Evolutionary conservation across 1,284 basidiomycete species (phyloP).

Genomic region (Cutaneotrichosporon curvatum): DNA sequence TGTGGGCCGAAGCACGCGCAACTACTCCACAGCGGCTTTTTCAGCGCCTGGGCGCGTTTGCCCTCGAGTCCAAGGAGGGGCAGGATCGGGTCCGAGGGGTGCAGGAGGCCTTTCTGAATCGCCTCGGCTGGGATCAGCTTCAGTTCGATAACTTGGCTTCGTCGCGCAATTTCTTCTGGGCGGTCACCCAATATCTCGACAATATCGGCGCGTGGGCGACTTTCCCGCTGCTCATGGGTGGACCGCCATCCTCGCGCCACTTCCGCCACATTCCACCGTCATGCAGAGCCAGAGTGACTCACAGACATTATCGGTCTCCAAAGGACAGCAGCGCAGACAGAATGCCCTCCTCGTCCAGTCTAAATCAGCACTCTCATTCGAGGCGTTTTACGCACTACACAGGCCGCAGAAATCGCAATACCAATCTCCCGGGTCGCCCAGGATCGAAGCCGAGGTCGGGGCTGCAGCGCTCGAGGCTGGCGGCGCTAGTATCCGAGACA

Average conservation of each 20-base stretch:
- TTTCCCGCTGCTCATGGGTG: too few relatives aligned
- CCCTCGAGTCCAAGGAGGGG: conserved; percentile 2
- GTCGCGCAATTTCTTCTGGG: too few relatives aligned
- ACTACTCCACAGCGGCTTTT: not conserved
- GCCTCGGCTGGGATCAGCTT: conserved; percentile 12
- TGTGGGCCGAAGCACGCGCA: conserved; percentile 15
- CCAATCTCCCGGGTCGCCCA: conserved; percentile 16
- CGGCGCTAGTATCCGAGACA: too few relatives aligned
- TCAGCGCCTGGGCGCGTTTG: conserved; percentile 3
- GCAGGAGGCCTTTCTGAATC: conserved; percentile 8
- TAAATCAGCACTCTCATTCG: not conserved
- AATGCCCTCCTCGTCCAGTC: conserved; percentile 13
- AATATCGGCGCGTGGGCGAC: too few relatives aligned
- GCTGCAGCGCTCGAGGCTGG: too few relatives aligned
- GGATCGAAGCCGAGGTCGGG: not conserved
- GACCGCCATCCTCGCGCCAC: too few relatives aligned
- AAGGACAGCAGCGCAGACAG: conserved; percentile 14
- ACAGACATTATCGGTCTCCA: conserved; percentile 12
- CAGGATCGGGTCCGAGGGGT: conserved; percentile 11
- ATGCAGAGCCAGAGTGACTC: not conserved
- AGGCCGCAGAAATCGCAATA: conserved; percentile 14
- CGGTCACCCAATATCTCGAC: too few relatives aligned
- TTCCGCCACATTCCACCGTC: too few relatives aligned
- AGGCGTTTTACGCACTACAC: conserved; percentile 6
- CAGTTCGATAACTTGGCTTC: too few relatives aligned